phyloP scores from a whole-genome alignment of 2,329 filamentous ascomycete species.

The Phialocephala subalpina region DNA sequence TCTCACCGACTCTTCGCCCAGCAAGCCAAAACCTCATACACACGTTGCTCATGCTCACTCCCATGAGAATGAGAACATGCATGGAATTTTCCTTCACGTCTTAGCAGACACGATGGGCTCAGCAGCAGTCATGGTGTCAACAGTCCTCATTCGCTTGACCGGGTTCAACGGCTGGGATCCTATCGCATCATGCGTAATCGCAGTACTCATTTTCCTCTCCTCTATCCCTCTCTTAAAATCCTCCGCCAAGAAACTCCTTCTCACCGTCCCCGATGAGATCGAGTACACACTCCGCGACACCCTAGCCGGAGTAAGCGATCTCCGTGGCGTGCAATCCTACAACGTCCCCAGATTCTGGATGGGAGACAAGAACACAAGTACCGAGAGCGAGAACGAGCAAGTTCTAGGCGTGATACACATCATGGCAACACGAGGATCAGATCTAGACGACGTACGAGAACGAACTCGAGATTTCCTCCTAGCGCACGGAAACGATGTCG shows the following conservation, averaged over 20 bases:
- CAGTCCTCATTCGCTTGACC: conserved; percentile 83
- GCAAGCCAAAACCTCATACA: conserved; percentile 28
- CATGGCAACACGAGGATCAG: conserved; percentile 73
- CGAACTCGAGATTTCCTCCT: conserved; percentile 77
- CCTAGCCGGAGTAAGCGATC: conserved; percentile 80
- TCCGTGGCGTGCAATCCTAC: conserved; percentile 87
- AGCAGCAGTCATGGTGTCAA: conserved; percentile 92
- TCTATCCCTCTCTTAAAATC: conserved; percentile 87
- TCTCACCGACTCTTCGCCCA: conserved; percentile 18
- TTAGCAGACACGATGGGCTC: conserved; percentile 94
- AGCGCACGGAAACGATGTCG: conserved; percentile 78
- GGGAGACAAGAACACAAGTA: conserved; percentile 66
- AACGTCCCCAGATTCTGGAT: conserved; percentile 92
- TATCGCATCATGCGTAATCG: conserved; percentile 91
- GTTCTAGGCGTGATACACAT: conserved; percentile 89
- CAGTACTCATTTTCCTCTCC: conserved; percentile 90
- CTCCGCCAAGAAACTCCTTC: conserved; percentile 81
- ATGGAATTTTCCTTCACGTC: conserved; percentile 95
- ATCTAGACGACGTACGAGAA: conserved; percentile 84
- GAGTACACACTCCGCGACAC: conserved; percentile 91
- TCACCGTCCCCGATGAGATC: conserved; percentile 83
- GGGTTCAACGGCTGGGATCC: conserved; percentile 96
- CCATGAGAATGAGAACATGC: conserved; percentile 98
- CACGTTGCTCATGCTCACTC: conserved; percentile 53
- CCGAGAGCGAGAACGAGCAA: conserved; percentile 50